Conservation (phyloP, 2,329 filamentous ascomycete species). For the Leptographium wingfieldii region DNA sequence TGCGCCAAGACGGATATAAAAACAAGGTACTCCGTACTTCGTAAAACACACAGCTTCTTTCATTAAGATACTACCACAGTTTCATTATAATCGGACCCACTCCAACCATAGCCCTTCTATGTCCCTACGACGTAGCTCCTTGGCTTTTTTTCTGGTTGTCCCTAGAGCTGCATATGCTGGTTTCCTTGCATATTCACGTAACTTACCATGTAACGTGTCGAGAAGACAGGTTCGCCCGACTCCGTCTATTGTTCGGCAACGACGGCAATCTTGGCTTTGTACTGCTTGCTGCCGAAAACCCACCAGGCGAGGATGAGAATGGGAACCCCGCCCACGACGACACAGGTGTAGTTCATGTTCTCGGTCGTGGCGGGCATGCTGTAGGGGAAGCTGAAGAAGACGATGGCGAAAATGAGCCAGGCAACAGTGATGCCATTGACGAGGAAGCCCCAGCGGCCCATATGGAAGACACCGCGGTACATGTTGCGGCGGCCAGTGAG, state of each 20-base stretch:
- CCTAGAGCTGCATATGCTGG: no score
- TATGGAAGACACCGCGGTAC: constrained; percentile 26
- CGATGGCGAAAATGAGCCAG: constrained; percentile 27
- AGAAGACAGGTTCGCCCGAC: neutral
- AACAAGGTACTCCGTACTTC: neutral
- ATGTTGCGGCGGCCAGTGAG: constrained; percentile 26
- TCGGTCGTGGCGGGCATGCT: constrained; percentile 28
- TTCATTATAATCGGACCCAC: no score
- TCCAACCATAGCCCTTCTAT: no score
- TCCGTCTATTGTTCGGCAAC: neutral
- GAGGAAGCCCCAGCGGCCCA: constrained; percentile 21
- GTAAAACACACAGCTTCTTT: neutral
- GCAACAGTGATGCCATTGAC: constrained; percentile 23
- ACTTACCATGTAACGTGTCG: no score
- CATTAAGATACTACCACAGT: no score
- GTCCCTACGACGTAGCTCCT: no score
- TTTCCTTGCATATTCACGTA: no score
- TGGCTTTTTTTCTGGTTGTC: no score
- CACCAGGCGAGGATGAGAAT: constrained; percentile 35
- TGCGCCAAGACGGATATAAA: neutral
- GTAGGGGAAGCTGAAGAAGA: constrained; percentile 33
- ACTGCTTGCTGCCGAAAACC: constrained; percentile 20
- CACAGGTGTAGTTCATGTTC: constrained; percentile 40
- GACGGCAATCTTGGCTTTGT: neutral
- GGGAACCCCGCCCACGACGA: constrained; percentile 37